Base-by-base conservation (phyloP, 78 protist species). In the Dictyostelium firmibasis region DNA sequence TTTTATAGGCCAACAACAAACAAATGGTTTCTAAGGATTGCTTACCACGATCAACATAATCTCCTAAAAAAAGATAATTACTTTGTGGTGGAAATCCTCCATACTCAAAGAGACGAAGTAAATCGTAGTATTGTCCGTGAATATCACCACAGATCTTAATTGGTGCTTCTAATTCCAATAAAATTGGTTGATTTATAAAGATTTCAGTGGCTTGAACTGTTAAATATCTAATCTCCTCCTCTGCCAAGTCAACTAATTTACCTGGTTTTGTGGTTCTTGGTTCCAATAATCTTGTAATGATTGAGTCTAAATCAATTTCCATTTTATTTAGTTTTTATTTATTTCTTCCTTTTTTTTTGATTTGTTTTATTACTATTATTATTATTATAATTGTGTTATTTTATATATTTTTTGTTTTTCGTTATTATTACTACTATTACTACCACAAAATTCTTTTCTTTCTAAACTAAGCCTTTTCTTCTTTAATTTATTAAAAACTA, bases 11-110 rank as follows among this genome's bases (percentile, higher is more conserved):
- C n/a, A 99, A 95, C 41, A 99, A 95, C 64, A 99, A 83, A 96
- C 99, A 98, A 95, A 99, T 98, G 10, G 99, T 98, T 91, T 99
- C 99, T 23, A 99, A 92, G 2, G 96, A 64, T 87, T 99, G 98
- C 95, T 98, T 97, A 23, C 99, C 99, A 36, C 99, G 98, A 57
- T 99, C 99, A 31, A 99, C 99, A 88, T 99, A 99, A 86, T 99
- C 99, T 0, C 99, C 97, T 31, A 99, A 98, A 96, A 99, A 99
- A 31, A 99, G 97, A 84, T 99, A 99, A 92, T 99, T 99, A 1
- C 99, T 44, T n/a, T 99, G 99, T 27, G 99, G 99, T 16, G 99
- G 99, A 81, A 99, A 99, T 62, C 99, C 99, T 36, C 99, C 99
- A 84, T 98, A 96, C 72, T 99, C 99, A 77, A 99, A 99, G 9